Percentiles rank a stretch among this genome's conserved stretches.
Conservation (phyloP, 2,329 filamentous ascomycete species). For the Alternaria solani region DNA sequence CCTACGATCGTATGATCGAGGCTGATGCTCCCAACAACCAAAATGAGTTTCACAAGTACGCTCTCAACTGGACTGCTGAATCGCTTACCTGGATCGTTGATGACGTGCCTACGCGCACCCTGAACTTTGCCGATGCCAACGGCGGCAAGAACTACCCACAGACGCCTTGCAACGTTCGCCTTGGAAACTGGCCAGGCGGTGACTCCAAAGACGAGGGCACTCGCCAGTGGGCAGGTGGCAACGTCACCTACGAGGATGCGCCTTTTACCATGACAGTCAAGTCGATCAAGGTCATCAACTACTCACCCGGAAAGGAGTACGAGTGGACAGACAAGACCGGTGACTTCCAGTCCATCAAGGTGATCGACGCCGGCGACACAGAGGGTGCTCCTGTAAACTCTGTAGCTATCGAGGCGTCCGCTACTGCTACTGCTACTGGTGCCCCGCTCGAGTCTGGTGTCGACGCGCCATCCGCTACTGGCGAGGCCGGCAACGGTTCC, state of each 20-base stretch:
- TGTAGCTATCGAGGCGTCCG: conserved; percentile 31
- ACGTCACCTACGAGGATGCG: conserved; percentile 56
- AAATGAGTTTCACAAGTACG: conserved; percentile 71
- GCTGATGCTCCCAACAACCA: conserved; percentile 65
- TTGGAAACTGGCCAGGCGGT: conserved; percentile 60
- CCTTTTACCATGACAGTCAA: conserved; percentile 63
- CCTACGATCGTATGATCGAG: conserved; percentile 74
- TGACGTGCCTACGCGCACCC: conserved; percentile 68
- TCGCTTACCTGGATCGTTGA: conserved; percentile 75
- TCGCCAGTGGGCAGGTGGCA: conserved; percentile 72
- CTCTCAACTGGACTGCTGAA: conserved; percentile 74
- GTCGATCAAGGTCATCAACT: conserved; percentile 61
- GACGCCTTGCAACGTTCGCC: conserved; percentile 70
- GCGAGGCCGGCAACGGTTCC: neutral
- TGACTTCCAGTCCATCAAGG: conserved; percentile 58
- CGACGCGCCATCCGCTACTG: conserved; percentile 31
- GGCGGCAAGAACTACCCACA: conserved; percentile 74
- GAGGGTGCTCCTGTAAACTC: conserved; percentile 43
- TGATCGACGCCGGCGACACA: conserved; percentile 47
- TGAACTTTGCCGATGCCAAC: conserved; percentile 65
- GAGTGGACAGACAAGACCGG: conserved; percentile 60
- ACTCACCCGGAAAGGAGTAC: conserved; percentile 61
- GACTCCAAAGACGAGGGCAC: conserved; percentile 63
- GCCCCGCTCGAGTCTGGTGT: conserved; percentile 36
- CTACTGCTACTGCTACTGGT: conserved; percentile 35